phyloP scores from a whole-genome alignment of 2,329 filamentous ascomycete species.

The Fusarium stilboides region DNA sequence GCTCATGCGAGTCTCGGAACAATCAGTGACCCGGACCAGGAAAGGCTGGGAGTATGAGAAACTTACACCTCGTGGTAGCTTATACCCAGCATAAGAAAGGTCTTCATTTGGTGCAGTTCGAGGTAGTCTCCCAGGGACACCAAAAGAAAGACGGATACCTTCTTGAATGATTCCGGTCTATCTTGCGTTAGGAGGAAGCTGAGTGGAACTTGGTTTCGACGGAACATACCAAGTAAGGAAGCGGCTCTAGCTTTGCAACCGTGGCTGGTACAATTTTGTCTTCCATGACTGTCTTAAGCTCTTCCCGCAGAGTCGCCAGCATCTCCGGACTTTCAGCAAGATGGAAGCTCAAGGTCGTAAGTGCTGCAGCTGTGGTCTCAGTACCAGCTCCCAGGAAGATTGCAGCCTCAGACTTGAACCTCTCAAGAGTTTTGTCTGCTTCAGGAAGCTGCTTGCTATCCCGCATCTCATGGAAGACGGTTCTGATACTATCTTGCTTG shows the following conservation, averaged over 20 bases:
- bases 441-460: conserved; percentile 10
- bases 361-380: neutral
- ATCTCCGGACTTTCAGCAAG: neutral
- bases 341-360: conserved; percentile 4
- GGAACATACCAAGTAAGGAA: neutral
- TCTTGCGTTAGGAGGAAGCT: neutral
- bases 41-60: too few relatives aligned
- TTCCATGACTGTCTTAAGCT: neutral
- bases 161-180: conserved; percentile 12
- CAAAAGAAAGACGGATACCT: conserved; percentile 4
- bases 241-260: neutral
- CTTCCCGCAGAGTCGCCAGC: neutral
- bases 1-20: neutral
- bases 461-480: conserved; percentile 13
- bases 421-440: conserved; percentile 7
- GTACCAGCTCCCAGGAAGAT: conserved; percentile 6
- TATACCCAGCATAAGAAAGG: neutral
- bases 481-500: conserved; percentile 4
- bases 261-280: neutral
- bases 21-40: rapidly evolving
- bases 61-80: conserved; percentile 2
- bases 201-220: too few relatives aligned
- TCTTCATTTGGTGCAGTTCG: conserved; percentile 9
- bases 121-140: neutral
- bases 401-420: conserved; percentile 10